Evolutionary conservation across 805 yeast genomes (phyloP), one percentile per base, ranked within the genome.

Genomic region (Saccharomyces kudriavzevii): DNA sequence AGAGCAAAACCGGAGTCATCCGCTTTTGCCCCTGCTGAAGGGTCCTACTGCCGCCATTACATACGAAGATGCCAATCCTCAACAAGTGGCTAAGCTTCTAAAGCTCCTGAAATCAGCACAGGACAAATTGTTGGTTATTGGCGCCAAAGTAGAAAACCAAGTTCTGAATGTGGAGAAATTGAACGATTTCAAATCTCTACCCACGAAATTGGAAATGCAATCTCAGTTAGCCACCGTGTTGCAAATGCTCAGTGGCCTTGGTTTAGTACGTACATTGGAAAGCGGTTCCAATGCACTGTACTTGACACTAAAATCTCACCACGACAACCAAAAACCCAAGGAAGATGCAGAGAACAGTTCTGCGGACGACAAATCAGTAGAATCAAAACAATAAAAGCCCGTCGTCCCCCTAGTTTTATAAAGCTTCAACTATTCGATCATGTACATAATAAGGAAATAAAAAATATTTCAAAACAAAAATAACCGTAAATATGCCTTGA

Each of bases 21-120:
- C 96, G 14, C 71, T 92, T 60, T 67, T 78, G 26, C 82, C 84
- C 9, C 74, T 90, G 52, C 77, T 94, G 55, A 73, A 74, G 56
- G 98, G 98, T 8, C 97, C 98, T 25, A 85, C 96, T 2, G 95
- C 95, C 0, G 77, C 87, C 9, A 81, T 92, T 53, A 69, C 86
- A 22, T 78, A 89, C 55, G 80, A 80, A 47, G 81, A 78, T 56
- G 74, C 86, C 35, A 85, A 89, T 58, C 97, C 97, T n/a, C 61
- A 71, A 14, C 72, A 74, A 22, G 87, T 91, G 10, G 79, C 80
- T 28, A 74, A 76, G 52, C 80, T 88, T 3, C 70, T 88, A 61
- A 84, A 80, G 62, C 67, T 82, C 28, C 66, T 90, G 49, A 84
- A 82, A 59, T 68, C 76, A 45, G 79, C 85, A 45, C 82, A 81